These are phyloP conservation scores for Globisporangium echinulatum DNA, from an alignment of 352 stramenopile genomes.

Conservation along the genomic window DNA sequence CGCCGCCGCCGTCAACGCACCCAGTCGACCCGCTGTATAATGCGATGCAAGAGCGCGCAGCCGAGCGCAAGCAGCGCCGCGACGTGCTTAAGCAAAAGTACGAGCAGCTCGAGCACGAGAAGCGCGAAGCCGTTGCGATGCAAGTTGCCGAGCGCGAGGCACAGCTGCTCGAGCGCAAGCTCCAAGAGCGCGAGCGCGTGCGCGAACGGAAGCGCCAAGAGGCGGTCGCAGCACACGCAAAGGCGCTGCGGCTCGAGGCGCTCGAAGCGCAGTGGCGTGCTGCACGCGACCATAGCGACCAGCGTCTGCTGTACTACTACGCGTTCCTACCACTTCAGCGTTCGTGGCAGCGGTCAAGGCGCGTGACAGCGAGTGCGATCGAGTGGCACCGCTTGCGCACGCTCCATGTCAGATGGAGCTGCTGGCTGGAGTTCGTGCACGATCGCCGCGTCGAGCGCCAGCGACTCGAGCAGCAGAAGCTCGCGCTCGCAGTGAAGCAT, in stretches of 20 bases:
- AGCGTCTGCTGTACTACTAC: constrained; percentile 44
- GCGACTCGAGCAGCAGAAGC: constrained; percentile 18
- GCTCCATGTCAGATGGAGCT: constrained; percentile 30
- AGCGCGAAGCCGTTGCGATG: constrained; percentile 26
- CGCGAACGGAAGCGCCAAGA: constrained; percentile 36
- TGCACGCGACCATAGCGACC: constrained; percentile 24
- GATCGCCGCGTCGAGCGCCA: constrained; percentile 13
- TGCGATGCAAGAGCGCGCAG: constrained; percentile 47
- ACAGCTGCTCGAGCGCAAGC: constrained; percentile 27
- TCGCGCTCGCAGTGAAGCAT: constrained; percentile 17
- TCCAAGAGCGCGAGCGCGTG: constrained; percentile 29
- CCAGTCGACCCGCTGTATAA: constrained; percentile 36
- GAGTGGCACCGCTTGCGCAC: constrained; percentile 40
- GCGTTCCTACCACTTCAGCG: constrained; percentile 36
- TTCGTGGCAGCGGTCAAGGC: constrained; percentile 18
- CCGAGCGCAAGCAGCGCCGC: constrained; percentile 48
- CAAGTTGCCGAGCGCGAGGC: constrained; percentile 38
- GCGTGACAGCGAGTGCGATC: constrained; percentile 24
- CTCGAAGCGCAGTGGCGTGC: constrained; percentile 20
- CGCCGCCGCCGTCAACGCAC: neutral
- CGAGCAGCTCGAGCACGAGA: constrained; percentile 41
- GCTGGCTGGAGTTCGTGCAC: constrained; percentile 32
- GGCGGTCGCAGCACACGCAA: constrained; percentile 19
- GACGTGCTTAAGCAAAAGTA: constrained; percentile 48
- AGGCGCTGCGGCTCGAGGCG: constrained; percentile 25